Conservation (phyloP, 2,329 filamentous ascomycete species). For the Aspergillus bombycis region DNA sequence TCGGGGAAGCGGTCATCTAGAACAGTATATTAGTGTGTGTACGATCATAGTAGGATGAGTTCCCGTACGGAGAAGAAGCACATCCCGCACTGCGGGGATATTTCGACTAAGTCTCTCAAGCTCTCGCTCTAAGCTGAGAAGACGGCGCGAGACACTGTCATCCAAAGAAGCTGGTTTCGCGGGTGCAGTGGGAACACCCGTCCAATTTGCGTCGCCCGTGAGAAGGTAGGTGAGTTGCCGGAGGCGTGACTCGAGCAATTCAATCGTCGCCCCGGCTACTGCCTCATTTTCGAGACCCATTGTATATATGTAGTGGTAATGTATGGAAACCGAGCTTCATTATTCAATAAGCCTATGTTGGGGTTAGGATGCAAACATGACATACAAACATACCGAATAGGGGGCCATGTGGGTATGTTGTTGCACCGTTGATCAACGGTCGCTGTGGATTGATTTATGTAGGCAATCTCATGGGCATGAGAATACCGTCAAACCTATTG, state of each 20-base stretch:
- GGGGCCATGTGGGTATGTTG: neutral
- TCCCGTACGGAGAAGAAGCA: conserved; percentile 46
- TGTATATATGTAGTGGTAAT: conserved; percentile 6
- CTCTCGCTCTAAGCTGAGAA: conserved; percentile 42
- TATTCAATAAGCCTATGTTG: neutral
- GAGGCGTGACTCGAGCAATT: conserved; percentile 49
- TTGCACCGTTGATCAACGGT: neutral
- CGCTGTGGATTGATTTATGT: neutral
- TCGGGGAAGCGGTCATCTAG: conserved; percentile 46
- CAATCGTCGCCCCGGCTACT: conserved; percentile 44
- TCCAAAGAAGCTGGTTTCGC: conserved; percentile 39
- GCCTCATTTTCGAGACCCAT: conserved; percentile 40
- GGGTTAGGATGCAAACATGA: conserved; percentile 18
- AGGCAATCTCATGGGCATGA: neutral
- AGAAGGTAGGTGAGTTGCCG: conserved; percentile 50
- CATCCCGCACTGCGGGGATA: conserved; percentile 44
- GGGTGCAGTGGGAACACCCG: conserved; percentile 39
- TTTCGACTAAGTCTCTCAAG: conserved; percentile 41
- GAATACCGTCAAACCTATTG: neutral
- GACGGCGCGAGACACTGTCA: conserved; percentile 43
- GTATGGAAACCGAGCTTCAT: neutral
- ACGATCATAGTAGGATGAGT: neutral
- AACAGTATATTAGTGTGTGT: conserved; percentile 10
- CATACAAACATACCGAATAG: conserved; percentile 16
- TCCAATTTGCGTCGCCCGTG: conserved; percentile 45